phyloP scores from a whole-genome alignment of 768 basidiomycete genomes.

The Suillus spraguei region DNA sequence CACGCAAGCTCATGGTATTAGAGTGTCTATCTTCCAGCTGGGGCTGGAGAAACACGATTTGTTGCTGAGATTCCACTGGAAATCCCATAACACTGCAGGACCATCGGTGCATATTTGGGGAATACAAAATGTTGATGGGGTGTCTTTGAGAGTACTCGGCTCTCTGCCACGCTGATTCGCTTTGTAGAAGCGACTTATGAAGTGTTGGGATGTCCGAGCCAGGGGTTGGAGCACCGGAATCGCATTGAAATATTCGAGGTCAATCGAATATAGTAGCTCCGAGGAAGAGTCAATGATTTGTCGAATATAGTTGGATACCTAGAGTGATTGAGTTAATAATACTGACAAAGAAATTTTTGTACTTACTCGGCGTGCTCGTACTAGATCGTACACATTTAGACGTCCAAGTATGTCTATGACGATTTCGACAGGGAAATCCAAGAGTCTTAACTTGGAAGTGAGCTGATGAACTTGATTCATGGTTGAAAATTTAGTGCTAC shows the following conservation, averaged over 20 bases:
- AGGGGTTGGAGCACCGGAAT: not conserved
- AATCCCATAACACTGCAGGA: not conserved
- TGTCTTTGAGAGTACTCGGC: not conserved
- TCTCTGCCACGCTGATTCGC: not conserved
- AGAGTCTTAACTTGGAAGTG: not conserved
- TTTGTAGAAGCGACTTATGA: not conserved
- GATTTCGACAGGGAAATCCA: not conserved
- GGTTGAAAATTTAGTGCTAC: not conserved
- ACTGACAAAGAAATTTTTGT: not conserved
- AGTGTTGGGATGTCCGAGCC: not conserved
- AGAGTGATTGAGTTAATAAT: no score
- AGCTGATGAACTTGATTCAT: not conserved
- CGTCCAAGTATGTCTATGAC: not conserved
- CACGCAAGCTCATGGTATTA: not conserved
- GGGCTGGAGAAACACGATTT: not conserved
- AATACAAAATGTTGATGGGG: not conserved
- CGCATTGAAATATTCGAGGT: not conserved
- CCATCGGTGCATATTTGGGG: not conserved
- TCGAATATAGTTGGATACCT: not conserved
- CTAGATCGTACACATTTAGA: not conserved
- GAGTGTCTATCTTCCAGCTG: not conserved
- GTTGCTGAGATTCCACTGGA: not conserved
- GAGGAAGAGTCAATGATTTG: not conserved
- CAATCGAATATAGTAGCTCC: not conserved
- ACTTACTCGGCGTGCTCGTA: not conserved